These are phyloP conservation scores for Hymenoscyphus linearis DNA, from an alignment of 2,329 filamentous ascomycete genomes.

Conservation along the genomic window DNA sequence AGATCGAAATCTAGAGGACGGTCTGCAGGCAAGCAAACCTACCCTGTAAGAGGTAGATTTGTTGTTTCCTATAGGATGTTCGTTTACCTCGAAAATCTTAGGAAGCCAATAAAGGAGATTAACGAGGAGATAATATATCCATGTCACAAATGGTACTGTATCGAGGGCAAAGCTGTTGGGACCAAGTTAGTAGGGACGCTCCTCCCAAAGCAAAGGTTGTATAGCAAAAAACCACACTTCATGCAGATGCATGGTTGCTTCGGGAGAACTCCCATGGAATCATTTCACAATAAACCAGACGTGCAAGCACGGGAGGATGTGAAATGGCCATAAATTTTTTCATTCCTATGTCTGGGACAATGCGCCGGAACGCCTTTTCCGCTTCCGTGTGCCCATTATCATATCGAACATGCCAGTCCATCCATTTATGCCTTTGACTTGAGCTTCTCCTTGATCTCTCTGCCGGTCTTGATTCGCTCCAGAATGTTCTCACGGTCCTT, in stretches of 20 bases:
- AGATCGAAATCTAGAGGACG: constrained; percentile 54
- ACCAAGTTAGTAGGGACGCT: constrained; percentile 23
- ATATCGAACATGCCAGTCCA: constrained; percentile 23
- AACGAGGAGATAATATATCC: constrained; percentile 89
- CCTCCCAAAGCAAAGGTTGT: constrained; percentile 30
- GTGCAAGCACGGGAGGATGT: constrained; percentile 41
- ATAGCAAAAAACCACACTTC: constrained; percentile 27
- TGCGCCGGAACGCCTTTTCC: constrained; percentile 15
- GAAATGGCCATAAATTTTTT: constrained; percentile 61
- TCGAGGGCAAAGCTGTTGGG: constrained; percentile 1
- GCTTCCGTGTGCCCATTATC: constrained; percentile 18
- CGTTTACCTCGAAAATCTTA: constrained; percentile 89
- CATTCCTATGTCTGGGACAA: constrained; percentile 29
- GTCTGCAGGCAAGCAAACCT: constrained; percentile 74
- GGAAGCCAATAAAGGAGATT: constrained; percentile 47
- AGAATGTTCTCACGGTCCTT: constrained; percentile 89
- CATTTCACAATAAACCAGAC: constrained; percentile 54
- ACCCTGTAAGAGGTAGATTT: constrained; percentile 37
- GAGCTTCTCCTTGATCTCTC: constrained; percentile 66
- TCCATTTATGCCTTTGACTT: constrained; percentile 29
- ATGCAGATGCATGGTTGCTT: constrained; percentile 38
- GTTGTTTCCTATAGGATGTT: constrained; percentile 75
- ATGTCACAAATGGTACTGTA: constrained; percentile 14
- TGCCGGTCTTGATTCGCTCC: constrained; percentile 76
- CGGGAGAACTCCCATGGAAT: constrained; percentile 69